A percentile compares a stretch with the other conserved stretches of the same genome.
Conservation (phyloP, 2,329 filamentous ascomycete species). For the Chalaropsis thielavioides region DNA sequence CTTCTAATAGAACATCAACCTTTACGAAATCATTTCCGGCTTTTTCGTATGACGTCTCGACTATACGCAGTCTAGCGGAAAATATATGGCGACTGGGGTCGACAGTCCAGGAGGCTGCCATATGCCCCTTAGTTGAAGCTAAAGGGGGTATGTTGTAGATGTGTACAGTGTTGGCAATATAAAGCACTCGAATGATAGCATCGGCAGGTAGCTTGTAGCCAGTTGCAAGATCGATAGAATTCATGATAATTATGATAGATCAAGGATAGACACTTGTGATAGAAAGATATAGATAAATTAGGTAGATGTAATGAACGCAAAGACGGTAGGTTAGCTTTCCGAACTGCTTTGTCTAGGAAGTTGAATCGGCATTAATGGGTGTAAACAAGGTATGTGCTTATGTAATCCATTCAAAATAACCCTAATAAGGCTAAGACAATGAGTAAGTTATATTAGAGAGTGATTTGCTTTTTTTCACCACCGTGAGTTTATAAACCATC, state of each 20-base stretch:
- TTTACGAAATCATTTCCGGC: conserved; percentile 40
- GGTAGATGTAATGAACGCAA: neutral
- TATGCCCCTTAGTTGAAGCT: conserved; percentile 63
- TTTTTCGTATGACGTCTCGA: conserved; percentile 53
- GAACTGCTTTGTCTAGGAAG: neutral
- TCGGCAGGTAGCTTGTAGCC: conserved; percentile 52
- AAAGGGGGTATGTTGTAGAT: conserved; percentile 79
- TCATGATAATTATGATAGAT: conserved; percentile 31
- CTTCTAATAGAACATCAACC: conserved; percentile 66
- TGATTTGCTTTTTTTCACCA: neutral
- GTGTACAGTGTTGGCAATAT: conserved; percentile 59
- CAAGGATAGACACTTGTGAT: neutral
- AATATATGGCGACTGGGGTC: conserved; percentile 65
- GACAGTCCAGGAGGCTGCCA: conserved; percentile 61
- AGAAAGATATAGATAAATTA: neutral
- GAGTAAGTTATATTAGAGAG: no score
- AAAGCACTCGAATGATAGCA: conserved; percentile 74
- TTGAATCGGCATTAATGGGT: neutral
- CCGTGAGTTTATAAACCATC: no score
- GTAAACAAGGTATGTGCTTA: neutral
- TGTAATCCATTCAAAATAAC: neutral
- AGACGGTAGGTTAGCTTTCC: neutral
- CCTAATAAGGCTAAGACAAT: neutral
- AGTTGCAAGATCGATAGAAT: conserved; percentile 55
- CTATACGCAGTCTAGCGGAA: conserved; percentile 63